A percentile compares a stretch with the other conserved stretches of the same genome.
Evolutionary conservation across 73 alveolate species (phyloP).

Genomic region (Effrenium voratum): DNA sequence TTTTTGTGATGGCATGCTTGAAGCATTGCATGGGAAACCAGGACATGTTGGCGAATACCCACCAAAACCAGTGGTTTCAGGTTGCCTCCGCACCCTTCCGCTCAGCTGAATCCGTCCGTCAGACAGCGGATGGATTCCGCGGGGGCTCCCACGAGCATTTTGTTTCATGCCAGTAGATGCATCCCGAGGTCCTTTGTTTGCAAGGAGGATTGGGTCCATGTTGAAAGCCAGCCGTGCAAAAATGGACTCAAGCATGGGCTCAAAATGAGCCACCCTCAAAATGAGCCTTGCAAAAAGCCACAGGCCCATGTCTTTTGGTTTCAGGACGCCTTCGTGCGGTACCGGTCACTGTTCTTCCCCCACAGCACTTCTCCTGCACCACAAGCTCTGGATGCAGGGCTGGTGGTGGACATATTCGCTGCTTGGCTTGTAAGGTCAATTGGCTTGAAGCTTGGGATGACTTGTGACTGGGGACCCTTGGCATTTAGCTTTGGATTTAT

Average conservation of each 20-base stretch:
- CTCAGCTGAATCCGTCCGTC: too few species aligned
- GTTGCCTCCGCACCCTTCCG: too few species aligned
- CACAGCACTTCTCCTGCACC: conserved; percentile 10
- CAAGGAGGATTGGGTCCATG: too few species aligned
- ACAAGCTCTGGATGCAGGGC: background rate
- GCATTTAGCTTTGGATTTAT: background rate
- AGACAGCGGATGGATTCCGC: too few species aligned
- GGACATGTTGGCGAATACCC: too few species aligned
- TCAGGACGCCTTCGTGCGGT: conserved; percentile 3
- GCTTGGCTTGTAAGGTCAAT: background rate
- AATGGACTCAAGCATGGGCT: background rate
- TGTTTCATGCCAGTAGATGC: too few species aligned
- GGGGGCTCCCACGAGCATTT: too few species aligned
- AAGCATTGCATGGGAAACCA: too few species aligned
- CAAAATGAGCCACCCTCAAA: background rate
- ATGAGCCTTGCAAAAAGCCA: background rate
- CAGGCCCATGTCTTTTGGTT: background rate
- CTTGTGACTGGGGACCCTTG: background rate
- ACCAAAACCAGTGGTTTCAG: too few species aligned
- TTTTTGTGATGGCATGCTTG: too few species aligned
- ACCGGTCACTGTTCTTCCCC: conserved; percentile 68
- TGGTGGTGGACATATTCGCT: conserved; percentile 45
- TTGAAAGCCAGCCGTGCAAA: too few species aligned
- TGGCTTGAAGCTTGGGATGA: background rate
- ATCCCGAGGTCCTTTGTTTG: too few species aligned